Percentiles rank a stretch among this genome's conserved stretches.
Conservation (phyloP, 129 eudicot genomes). For the Pulicaria dysenterica region DNA sequence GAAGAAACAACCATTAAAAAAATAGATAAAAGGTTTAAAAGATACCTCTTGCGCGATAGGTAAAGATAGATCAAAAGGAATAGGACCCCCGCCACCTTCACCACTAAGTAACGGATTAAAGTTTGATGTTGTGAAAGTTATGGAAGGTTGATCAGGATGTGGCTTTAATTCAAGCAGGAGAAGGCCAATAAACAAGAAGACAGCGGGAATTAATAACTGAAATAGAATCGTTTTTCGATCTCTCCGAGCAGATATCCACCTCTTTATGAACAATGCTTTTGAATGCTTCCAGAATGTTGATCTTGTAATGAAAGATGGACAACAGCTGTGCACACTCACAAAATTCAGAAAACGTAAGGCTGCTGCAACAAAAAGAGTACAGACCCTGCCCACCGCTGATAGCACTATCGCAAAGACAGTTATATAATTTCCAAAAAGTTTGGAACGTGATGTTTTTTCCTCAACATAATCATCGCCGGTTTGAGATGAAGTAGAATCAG, state of each 20-base stretch:
- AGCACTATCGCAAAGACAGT: conserved; percentile 47
- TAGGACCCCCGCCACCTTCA: conserved; percentile 98
- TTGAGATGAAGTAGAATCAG: conserved; percentile 43
- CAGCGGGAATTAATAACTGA: conserved; percentile 87
- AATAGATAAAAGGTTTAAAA: neutral
- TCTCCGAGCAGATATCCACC: conserved; percentile 81
- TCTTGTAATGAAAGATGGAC: conserved; percentile 57
- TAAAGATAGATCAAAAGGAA: conserved; percentile 80
- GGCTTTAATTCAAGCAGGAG: conserved; percentile 76
- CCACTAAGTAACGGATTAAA: conserved; percentile 91
- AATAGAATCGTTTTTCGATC: conserved; percentile 82
- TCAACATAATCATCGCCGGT: conserved; percentile 41
- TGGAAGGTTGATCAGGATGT: conserved; percentile 88
- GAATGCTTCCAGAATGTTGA: conserved; percentile 94
- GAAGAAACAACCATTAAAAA: neutral
- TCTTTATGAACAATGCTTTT: conserved; percentile 84
- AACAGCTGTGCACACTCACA: conserved; percentile 74
- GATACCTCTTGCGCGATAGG: conserved; percentile 70
- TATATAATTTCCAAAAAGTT: conserved; percentile 55
- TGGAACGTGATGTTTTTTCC: conserved; percentile 42
- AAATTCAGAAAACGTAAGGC: conserved; percentile 54
- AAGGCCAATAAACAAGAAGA: conserved; percentile 88
- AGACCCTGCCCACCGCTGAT: conserved; percentile 52
- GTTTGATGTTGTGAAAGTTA: conserved; percentile 82
- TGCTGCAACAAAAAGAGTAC: conserved; percentile 47